A percentile compares a stretch with the other conserved stretches of the same genome.
Conservation (phyloP, 257 asterid genomes). For the Nicotiana tomentosiformis region DNA sequence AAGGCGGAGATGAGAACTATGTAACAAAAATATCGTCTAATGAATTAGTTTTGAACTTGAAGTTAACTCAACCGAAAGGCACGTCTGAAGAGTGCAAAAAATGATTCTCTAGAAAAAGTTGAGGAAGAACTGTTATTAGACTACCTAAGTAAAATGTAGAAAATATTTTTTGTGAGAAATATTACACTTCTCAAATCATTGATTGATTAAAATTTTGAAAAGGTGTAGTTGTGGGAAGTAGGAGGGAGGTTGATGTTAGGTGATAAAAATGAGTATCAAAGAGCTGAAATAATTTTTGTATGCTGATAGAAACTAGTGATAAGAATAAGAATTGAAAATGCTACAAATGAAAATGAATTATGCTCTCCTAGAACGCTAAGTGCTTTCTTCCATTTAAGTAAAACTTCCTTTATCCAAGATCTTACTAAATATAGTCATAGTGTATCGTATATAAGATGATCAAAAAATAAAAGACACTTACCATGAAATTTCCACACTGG, state of each 20-base stretch:
- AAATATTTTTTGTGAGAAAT: not conserved
- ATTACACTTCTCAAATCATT: not conserved
- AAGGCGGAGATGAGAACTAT: not conserved
- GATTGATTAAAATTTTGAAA: not conserved
- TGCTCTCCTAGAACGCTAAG: not conserved
- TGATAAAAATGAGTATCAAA: not conserved
- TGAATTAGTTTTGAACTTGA: not conserved
- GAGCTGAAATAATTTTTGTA: not conserved
- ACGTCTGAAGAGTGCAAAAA: not conserved
- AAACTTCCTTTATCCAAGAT: not conserved
- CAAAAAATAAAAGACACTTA: not conserved
- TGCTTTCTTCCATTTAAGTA: not conserved
- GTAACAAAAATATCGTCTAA: not conserved
- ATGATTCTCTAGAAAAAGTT: not conserved
- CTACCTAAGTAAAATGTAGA: not conserved
- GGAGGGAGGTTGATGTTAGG: not conserved
- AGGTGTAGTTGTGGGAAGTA: not conserved
- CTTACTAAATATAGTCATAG: not conserved
- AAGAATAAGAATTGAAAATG: not conserved
- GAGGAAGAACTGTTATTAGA: not conserved
- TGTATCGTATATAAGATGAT: not conserved
- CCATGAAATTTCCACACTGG: slow-evolving; percentile 8
- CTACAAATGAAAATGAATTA: not conserved
- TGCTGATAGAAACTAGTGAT: not conserved
- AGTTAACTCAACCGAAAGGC: not conserved